Conservation (phyloP, 495 filamentous ascomycete genomes). For the Annulohypoxylon moriforme region DNA sequence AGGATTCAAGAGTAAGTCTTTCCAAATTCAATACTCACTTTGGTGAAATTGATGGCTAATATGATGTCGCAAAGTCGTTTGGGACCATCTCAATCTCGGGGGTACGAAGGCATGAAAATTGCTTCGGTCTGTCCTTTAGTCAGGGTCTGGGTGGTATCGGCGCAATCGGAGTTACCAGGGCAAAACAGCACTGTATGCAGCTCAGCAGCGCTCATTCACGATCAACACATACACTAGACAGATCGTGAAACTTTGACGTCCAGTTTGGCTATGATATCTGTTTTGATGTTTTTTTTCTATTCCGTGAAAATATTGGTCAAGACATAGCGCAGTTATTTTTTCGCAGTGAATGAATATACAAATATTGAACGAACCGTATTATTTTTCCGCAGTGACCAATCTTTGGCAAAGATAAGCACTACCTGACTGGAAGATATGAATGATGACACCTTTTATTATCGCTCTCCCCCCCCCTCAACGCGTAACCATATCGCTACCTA, state of each 20-base stretch:
- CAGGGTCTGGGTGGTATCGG: slow-evolving; percentile 20
- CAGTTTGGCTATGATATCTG: not conserved
- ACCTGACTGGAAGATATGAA: not conserved
- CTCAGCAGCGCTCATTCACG: not conserved
- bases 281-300: not conserved
- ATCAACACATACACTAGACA: slow-evolving; percentile 6
- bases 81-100: slow-evolving; percentile 65
- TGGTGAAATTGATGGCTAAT: slow-evolving; percentile 27
- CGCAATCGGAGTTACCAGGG: slow-evolving; percentile 9
- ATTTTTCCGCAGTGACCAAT: not conserved
- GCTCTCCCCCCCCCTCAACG: not conserved
- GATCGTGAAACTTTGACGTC: not conserved
- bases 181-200: not conserved
- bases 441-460: slow-evolving; percentile 5
- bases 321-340: not conserved
- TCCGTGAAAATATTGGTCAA: not conserved
- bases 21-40: not conserved
- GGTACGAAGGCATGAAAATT: slow-evolving; percentile 43
- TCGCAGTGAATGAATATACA: not conserved
- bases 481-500: slow-evolving; percentile 1
- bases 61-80: slow-evolving; percentile 57
- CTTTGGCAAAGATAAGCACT: not conserved
- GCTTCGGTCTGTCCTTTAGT: not conserved
- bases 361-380: not conserved
- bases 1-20: slow-evolving; percentile 65